Conservation (phyloP, 805 yeast genomes). For the Hanseniaspora vineae region DNA sequence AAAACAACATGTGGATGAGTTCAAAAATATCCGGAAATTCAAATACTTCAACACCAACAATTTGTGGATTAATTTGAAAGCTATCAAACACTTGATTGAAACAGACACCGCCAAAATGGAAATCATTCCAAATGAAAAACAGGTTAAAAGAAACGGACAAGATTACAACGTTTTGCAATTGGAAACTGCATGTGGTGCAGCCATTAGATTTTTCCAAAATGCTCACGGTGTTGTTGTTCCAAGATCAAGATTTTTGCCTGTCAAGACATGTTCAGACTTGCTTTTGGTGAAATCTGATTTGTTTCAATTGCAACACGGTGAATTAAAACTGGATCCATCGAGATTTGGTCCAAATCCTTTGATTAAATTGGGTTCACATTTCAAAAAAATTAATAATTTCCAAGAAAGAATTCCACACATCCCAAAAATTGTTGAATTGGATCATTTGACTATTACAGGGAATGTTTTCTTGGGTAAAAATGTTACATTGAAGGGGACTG, state of each 20-base stretch:
- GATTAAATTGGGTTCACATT: slow-evolving; percentile 91
- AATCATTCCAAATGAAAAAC: slow-evolving; percentile 89
- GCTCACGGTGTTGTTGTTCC: slow-evolving; percentile 98
- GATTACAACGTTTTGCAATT: slow-evolving; percentile 84
- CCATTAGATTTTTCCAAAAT: slow-evolving; percentile 86
- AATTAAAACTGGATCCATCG: slow-evolving; percentile 66
- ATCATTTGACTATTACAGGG: slow-evolving; percentile 95
- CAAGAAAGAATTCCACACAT: slow-evolving; percentile 84
- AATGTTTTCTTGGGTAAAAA: slow-evolving; percentile 83
- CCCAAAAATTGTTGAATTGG: slow-evolving; percentile 92
- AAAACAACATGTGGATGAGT: slow-evolving; percentile 95
- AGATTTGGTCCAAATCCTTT: slow-evolving; percentile 89
- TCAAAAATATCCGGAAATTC: slow-evolving; percentile 94
- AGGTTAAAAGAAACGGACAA: slow-evolving; percentile 59
- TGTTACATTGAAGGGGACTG: slow-evolving; percentile 91
- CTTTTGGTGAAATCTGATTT: slow-evolving; percentile 90
- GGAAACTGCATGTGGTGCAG: slow-evolving; percentile 99
- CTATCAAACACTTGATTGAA: slow-evolving; percentile 86
- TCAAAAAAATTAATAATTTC: slow-evolving; percentile 89
- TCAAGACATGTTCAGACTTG: slow-evolving; percentile 92
- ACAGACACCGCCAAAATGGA: slow-evolving; percentile 72
- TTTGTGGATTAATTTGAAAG: slow-evolving; percentile 91
- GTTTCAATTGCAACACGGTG: slow-evolving; percentile 83
- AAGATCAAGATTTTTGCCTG: slow-evolving; percentile 95
- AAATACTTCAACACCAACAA: slow-evolving; percentile 97